Conservation (phyloP, 129 eudicot species). For the Mikania micrantha region DNA sequence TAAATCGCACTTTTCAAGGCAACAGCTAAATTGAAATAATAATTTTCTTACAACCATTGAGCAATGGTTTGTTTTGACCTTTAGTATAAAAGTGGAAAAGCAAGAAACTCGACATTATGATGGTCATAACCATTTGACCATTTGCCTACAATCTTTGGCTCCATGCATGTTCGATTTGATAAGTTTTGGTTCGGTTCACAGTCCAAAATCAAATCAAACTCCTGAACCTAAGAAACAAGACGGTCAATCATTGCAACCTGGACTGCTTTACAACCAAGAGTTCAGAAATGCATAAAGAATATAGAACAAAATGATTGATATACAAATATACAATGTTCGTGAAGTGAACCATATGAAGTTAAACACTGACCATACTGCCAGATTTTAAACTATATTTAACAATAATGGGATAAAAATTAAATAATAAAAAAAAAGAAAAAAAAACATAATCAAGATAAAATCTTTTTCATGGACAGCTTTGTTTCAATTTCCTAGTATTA, state of each 20-base stretch:
- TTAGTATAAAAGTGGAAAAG: not conserved
- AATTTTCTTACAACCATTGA: too few species aligned
- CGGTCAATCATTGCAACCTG: slow-evolving; percentile 18
- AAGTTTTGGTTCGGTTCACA: not conserved
- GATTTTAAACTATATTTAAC: slow-evolving; percentile 7
- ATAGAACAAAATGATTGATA: slow-evolving; percentile 23
- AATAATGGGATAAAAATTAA: slow-evolving; percentile 20
- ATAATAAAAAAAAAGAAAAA: not conserved
- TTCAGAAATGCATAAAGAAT: slow-evolving; percentile 21
- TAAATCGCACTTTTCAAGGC: too few species aligned
- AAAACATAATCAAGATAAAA: slow-evolving; percentile 16
- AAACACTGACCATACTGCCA: slow-evolving; percentile 32
- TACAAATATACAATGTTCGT: slow-evolving; percentile 6
- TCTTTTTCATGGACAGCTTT: slow-evolving; percentile 14
- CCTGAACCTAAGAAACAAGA: not conserved
- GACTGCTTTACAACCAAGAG: slow-evolving; percentile 24
- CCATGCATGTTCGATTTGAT: not conserved
- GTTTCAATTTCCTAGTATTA: slow-evolving; percentile 4
- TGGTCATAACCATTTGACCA: not conserved
- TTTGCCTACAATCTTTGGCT: not conserved
- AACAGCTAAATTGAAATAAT: too few species aligned
- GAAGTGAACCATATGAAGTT: slow-evolving; percentile 29
- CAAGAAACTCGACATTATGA: not conserved
- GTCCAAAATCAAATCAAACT: not conserved
- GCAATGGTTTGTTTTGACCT: not conserved